These are phyloP conservation scores for Entomortierella beljakovae DNA, from an alignment of 192 early-diverging fungal genomes.

Conservation along the genomic window DNA sequence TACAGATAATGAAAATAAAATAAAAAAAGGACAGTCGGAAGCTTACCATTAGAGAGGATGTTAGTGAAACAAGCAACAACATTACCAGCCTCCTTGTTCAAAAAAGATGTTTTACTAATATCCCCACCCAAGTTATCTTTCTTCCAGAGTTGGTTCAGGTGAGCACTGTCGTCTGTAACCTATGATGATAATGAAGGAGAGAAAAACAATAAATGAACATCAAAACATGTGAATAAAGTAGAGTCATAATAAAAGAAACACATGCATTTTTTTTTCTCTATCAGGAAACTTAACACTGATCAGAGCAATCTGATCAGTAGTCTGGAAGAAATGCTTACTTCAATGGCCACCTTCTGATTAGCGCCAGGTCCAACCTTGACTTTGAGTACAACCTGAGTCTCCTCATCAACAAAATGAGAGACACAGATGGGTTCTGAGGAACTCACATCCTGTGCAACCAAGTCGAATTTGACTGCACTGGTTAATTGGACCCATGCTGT, in stretches of 20 bases:
- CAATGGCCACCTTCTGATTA: slow-evolving; percentile 76
- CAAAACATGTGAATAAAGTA: slow-evolving; percentile 1
- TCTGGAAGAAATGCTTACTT: slow-evolving; percentile 55
- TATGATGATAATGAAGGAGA: slow-evolving; percentile 18
- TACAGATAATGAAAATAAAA: not conserved
- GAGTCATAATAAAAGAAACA: not conserved
- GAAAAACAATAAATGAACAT: not conserved
- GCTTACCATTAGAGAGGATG: slow-evolving; percentile 66
- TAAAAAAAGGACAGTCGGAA: not conserved
- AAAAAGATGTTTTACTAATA: slow-evolving; percentile 77
- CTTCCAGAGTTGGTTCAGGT: slow-evolving; percentile 76
- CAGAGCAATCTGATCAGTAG: not conserved
- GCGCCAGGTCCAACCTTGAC: slow-evolving; percentile 78
- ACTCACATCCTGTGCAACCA: slow-evolving; percentile 63
- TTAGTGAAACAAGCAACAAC: slow-evolving; percentile 90
- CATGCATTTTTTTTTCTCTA: not conserved
- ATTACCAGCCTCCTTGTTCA: slow-evolving; percentile 87
- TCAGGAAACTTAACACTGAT: not conserved
- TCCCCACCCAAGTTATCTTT: slow-evolving; percentile 74
- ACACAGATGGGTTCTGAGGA: slow-evolving; percentile 70
- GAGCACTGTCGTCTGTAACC: slow-evolving; percentile 80
- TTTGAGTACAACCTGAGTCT: slow-evolving; percentile 76
- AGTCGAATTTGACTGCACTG: slow-evolving; percentile 84
- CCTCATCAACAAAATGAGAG: slow-evolving; percentile 78
- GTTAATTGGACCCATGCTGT: slow-evolving; percentile 20